Evolutionary conservation across 2,329 filamentous ascomycete species (phyloP), one percentile per base, ranked within the genome.

Genomic region (Fusarium sp.): DNA sequence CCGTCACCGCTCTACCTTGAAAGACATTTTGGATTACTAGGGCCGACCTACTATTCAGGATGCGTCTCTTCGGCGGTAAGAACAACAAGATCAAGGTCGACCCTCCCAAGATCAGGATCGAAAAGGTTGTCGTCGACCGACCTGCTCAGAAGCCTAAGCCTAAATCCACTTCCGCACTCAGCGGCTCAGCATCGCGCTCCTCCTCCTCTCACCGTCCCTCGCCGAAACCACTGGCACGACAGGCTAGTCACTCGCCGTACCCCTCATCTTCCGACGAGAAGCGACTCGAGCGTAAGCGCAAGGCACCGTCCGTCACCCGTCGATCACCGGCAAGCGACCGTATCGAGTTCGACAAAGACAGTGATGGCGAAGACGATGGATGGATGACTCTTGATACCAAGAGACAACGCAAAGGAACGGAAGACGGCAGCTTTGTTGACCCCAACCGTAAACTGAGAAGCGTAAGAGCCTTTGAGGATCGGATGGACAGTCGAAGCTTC

Each of bases 1-100:
- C 58, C 70, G 35, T 71, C 63, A 50, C 47, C 53, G 39, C 45
- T 65, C 39, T 45, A 53, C 28, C 20, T 50, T 35, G 62, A 38
- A 66, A n/a, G 26, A 30, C 32, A 39, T 41, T 60, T 48, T 59
- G 51, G 28, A 44, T 60, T 62, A 66, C 54, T 47, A 64, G 67
- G 39, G 55, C 66, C 66, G 55, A 26, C 51, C 57, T 60, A 56
- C 67, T 72, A 55, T 66, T 63, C 64, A 74, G 51, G 69, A 83
- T 83, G 81, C 81, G 80, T 81, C 81, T 85, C 63, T 82, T 85
- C 68, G 82, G 83, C 69, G 81, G 80, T 60, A 85, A 85, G 70
- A 80, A 79, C 67, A 84, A 83, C 71, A 89, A 87, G 78, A 85
- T 87, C 81, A 88, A 88, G 80, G 81, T 84, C 73, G 84, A 87